A percentile compares a stretch with the other conserved stretches of the same genome.
Evolutionary conservation across 306 rosid genomes (phyloP).

Genomic region (Ceratonia siliqua): DNA sequence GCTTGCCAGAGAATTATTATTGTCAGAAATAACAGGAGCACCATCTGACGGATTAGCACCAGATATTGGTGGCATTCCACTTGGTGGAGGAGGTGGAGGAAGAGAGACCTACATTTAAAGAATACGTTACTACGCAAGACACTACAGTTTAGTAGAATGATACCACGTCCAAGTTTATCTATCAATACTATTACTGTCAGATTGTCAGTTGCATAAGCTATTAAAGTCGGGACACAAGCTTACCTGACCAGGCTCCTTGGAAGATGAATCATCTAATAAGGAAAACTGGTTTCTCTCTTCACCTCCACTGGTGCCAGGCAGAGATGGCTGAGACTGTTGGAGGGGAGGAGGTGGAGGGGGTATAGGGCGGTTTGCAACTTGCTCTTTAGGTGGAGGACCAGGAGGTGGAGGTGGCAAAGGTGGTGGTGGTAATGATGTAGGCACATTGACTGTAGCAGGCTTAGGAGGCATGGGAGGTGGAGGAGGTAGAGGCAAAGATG

Average conservation of each 20-base stretch:
- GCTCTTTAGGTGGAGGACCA: conserved; percentile 86
- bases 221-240: conserved; percentile 19
- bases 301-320: conserved; percentile 66
- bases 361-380: conserved; percentile 52
- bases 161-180: not conserved
- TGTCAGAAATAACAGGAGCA: conserved; percentile 50
- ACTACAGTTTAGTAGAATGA: conserved; percentile 21
- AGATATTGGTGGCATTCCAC: conserved; percentile 63
- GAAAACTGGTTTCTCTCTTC: conserved; percentile 64
- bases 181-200: not conserved
- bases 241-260: conserved; percentile 72
- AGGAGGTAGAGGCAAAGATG: conserved; percentile 89
- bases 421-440: conserved; percentile 72
- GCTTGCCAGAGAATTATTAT: conserved; percentile 46
- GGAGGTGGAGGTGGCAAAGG: conserved; percentile 99
- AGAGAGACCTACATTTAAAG: conserved; percentile 64
- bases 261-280: conserved; percentile 52
- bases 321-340: conserved; percentile 70
- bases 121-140: conserved; percentile 29
- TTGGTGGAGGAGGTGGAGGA: conserved; percentile 91
- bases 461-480: conserved; percentile 96
- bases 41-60: conserved; percentile 61
- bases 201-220: conserved; percentile 14
- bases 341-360: conserved; percentile 83
- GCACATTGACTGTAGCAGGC: conserved; percentile 54